Conservation (phyloP, 2,329 filamentous ascomycete species). For the Trichophyton schoenleinii region DNA sequence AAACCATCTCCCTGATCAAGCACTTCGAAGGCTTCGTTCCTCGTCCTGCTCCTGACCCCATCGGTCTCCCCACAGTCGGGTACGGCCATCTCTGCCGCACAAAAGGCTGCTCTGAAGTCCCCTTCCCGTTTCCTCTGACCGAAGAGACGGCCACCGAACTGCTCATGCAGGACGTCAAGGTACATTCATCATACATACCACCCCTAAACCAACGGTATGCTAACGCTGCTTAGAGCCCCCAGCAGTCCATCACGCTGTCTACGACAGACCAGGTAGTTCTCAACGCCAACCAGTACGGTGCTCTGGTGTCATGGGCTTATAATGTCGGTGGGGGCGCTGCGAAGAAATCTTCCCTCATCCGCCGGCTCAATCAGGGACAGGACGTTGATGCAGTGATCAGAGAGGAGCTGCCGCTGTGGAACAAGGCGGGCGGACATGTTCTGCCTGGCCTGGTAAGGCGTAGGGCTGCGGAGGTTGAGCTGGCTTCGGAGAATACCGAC, state of each 20-base stretch:
- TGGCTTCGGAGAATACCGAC: constrained; percentile 23
- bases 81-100: constrained; percentile 40
- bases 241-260: constrained; percentile 21
- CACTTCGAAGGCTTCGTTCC: constrained; percentile 27
- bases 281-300: constrained; percentile 42
- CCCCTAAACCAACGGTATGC: neutral
- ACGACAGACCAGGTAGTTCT: constrained; percentile 24
- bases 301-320: constrained; percentile 40
- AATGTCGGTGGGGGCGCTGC: constrained; percentile 26
- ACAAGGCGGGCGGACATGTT: constrained; percentile 29
- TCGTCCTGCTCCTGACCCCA: constrained; percentile 28
- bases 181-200: neutral
- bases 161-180: neutral
- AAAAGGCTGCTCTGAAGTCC: constrained; percentile 3
- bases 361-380: constrained; percentile 35
- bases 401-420: constrained; percentile 40
- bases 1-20: constrained; percentile 27
- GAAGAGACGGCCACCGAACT: neutral
- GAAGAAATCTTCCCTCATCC: constrained; percentile 30
- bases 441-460: constrained; percentile 32
- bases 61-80: constrained; percentile 38
- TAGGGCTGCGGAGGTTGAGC: constrained; percentile 35
- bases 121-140: neutral
- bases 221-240: neutral
- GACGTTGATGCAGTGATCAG: constrained; percentile 30